Conservation (phyloP, 768 basidiomycete genomes). For the Paxillus ammoniavirescens region DNA sequence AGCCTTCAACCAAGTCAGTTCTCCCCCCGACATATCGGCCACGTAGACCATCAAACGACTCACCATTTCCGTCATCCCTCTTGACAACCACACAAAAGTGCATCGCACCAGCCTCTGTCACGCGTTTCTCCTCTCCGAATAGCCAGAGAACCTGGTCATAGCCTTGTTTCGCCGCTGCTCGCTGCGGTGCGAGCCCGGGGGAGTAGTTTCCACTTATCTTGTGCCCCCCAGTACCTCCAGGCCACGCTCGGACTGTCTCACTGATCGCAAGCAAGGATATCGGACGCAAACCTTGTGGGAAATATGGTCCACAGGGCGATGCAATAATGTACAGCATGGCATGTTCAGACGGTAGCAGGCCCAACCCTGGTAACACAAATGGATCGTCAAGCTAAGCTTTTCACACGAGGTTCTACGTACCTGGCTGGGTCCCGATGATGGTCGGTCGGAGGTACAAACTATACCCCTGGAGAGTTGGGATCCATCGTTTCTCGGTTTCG, state of each 20-base stretch:
- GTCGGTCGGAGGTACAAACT: conserved; percentile 88
- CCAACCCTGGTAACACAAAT: conserved; percentile 39
- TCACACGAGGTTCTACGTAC: conserved; percentile 17
- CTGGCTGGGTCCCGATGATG: conserved; percentile 48
- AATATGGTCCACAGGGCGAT: conserved; percentile 57
- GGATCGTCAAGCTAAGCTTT: no score
- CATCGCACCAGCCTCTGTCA: conserved; percentile 74
- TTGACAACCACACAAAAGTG: conserved; percentile 73
- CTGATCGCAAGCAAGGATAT: conserved; percentile 61
- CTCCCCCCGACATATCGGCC: not conserved
- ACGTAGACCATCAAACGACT: conserved; percentile 4
- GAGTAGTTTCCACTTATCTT: conserved; percentile 70
- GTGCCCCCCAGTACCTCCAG: conserved; percentile 69
- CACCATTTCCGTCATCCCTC: conserved; percentile 53
- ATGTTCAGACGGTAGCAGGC: conserved; percentile 73
- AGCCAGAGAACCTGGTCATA: conserved; percentile 84
- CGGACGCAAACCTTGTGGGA: conserved; percentile 48
- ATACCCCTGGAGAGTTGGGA: conserved; percentile 69
- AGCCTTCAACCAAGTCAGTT: conserved; percentile 35
- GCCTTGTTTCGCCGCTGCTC: conserved; percentile 60
- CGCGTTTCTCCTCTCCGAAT: conserved; percentile 54
- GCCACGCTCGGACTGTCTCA: conserved; percentile 78
- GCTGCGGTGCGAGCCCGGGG: conserved; percentile 60
- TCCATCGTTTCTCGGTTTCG: conserved; percentile 76
- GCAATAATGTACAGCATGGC: conserved; percentile 86